phyloP scores from a whole-genome alignment of 1,284 basidiomycete species.

The Trametes pubescens region DNA sequence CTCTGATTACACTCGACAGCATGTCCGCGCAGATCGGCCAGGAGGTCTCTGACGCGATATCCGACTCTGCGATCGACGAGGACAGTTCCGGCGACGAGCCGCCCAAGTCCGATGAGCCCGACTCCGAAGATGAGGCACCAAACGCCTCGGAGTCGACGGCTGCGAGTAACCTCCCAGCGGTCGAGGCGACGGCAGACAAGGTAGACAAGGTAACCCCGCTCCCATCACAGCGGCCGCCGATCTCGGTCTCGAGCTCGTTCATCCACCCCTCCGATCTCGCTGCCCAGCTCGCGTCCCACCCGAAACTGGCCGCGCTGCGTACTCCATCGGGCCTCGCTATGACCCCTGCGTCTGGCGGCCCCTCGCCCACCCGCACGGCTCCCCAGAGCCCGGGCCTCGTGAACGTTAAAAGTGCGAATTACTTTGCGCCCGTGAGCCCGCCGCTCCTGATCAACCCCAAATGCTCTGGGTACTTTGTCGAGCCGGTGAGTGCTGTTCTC shows the following conservation, averaged over 20 bases:
- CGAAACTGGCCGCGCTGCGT: slow-evolving; percentile 62
- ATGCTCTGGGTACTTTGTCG: slow-evolving; percentile 96
- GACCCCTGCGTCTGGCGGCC: slow-evolving; percentile 38
- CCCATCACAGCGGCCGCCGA: slow-evolving; percentile 23
- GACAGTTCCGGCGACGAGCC: slow-evolving; percentile 40
- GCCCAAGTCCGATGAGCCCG: slow-evolving; percentile 46
- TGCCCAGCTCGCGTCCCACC: slow-evolving; percentile 58
- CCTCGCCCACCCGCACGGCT: slow-evolving; percentile 28
- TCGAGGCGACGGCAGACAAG: slow-evolving; percentile 9
- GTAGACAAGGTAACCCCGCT: slow-evolving; percentile 25
- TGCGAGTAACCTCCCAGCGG: not conserved
- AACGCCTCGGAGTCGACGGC: slow-evolving; percentile 17
- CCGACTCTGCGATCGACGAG: slow-evolving; percentile 54
- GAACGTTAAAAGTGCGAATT: slow-evolving; percentile 17
- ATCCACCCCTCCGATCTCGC: slow-evolving; percentile 54
- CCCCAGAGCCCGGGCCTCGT: slow-evolving; percentile 25
- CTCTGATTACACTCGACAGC: slow-evolving; percentile 37
- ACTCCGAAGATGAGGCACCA: slow-evolving; percentile 44
- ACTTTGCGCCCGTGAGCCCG: slow-evolving; percentile 49
- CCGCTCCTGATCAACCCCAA: slow-evolving; percentile 79
- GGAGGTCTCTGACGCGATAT: slow-evolving; percentile 48
- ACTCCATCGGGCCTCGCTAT: slow-evolving; percentile 43
- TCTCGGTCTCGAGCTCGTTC: slow-evolving; percentile 32
- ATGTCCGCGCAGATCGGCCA: slow-evolving; percentile 42
- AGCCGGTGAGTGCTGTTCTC: slow-evolving; percentile 72